phyloP scores from a whole-genome alignment of 306 rosid genomes.

The Ochetophila trinervis region DNA sequence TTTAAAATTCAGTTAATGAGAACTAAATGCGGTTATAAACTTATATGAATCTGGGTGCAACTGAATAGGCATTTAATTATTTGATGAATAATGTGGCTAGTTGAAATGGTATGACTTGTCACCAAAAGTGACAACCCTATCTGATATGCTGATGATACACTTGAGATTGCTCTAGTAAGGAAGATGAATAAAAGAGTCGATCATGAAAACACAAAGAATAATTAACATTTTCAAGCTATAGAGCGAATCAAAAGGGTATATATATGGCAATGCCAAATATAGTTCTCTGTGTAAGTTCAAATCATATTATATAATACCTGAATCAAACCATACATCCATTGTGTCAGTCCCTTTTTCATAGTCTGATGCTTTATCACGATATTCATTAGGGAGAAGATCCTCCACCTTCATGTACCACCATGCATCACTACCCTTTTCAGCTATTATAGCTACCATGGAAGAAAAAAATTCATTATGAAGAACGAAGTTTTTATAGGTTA shows the following conservation, averaged over 20 bases:
- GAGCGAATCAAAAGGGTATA: not conserved
- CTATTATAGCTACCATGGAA: slow-evolving; percentile 67
- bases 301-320: slow-evolving; percentile 52
- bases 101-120: not conserved
- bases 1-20: not conserved
- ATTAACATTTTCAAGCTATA: slow-evolving; percentile 1
- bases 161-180: slow-evolving; percentile 2
- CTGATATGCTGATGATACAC: not conserved
- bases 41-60: slow-evolving; percentile 6
- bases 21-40: slow-evolving; percentile 9
- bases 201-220: not conserved
- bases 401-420: slow-evolving; percentile 98
- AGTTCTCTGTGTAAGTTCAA: not conserved
- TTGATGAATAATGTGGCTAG: not conserved
- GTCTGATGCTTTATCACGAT: slow-evolving; percentile 75
- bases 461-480: slow-evolving; percentile 11
- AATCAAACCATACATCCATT: slow-evolving; percentile 99
- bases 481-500: slow-evolving; percentile 12
- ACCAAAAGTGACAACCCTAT: not conserved
- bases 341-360: slow-evolving; percentile 98
- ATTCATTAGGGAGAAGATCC: slow-evolving; percentile 83
- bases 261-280: not conserved
- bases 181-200: not conserved
- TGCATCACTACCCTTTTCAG: slow-evolving; percentile 96
- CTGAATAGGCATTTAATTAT: not conserved